Percentiles rank a stretch among this genome's conserved stretches.
These are phyloP conservation scores for Cutaneotrichosporon daszewskae DNA, from an alignment of 1,284 basidiomycete species.

Conservation along the genomic window DNA sequence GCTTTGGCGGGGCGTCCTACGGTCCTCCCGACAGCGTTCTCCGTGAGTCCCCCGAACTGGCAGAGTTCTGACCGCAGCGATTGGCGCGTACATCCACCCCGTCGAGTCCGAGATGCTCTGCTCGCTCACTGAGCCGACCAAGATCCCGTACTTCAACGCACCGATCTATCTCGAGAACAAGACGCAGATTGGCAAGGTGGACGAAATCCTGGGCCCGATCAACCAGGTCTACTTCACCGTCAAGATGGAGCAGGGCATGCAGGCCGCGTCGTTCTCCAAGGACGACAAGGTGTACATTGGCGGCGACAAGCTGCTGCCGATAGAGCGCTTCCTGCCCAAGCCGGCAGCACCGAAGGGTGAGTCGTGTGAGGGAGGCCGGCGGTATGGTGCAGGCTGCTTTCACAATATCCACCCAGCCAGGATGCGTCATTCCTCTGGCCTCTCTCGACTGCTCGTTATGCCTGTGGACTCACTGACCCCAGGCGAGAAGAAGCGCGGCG, in stretches of 20 bases:
- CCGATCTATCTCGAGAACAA: slow-evolving; percentile 99
- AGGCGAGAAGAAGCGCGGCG: slow-evolving; percentile 11
- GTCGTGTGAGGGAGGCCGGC: slow-evolving; percentile 15
- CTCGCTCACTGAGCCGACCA: slow-evolving; percentile 72
- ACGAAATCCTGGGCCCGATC: slow-evolving; percentile 80
- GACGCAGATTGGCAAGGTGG: slow-evolving; percentile 85
- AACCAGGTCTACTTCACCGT: slow-evolving; percentile 98
- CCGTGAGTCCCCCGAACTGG: slow-evolving; percentile 51
- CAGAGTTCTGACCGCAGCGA: slow-evolving; percentile 53
- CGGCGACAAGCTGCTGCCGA: slow-evolving; percentile 90
- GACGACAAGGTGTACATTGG: slow-evolving; percentile 95
- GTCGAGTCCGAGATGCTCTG: slow-evolving; percentile 99
- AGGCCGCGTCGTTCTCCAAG: slow-evolving; percentile 90
- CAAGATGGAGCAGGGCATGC: slow-evolving; percentile 95
- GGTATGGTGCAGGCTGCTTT: no score
- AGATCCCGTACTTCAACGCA: slow-evolving; percentile 98
- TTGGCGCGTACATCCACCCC: slow-evolving; percentile 84
- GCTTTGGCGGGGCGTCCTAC: slow-evolving; percentile 54
- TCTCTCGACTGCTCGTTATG: no score
- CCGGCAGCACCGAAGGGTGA: slow-evolving; percentile 65
- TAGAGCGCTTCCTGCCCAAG: slow-evolving; percentile 96
- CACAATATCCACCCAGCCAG: no score
- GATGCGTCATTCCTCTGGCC: no score
- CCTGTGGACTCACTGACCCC: neutral
- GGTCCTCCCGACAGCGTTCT: slow-evolving; percentile 81